Conservation (phyloP, 768 basidiomycete genomes). For the Psilocybe cyanescens region DNA sequence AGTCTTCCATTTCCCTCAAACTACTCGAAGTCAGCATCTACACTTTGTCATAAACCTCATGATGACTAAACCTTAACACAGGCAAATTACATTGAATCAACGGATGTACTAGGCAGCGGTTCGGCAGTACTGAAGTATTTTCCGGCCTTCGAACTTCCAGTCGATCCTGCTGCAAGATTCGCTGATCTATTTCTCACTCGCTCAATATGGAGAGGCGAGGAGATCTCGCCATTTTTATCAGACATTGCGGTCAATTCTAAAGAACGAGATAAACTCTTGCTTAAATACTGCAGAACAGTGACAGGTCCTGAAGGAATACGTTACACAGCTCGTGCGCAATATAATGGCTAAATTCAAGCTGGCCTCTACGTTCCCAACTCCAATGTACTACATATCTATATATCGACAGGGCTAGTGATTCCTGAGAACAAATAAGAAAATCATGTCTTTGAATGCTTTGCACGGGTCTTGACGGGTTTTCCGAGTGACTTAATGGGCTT, state of each 20-base stretch:
- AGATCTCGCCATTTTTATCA: constrained; percentile 79
- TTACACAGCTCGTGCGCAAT: constrained; percentile 75
- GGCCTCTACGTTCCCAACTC: not conserved
- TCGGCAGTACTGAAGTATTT: constrained; percentile 65
- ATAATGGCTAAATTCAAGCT: constrained; percentile 41
- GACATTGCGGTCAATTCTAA: constrained; percentile 86
- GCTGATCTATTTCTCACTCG: constrained; percentile 86
- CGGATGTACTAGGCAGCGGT: constrained; percentile 38
- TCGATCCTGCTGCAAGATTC: constrained; percentile 82
- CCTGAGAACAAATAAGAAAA: not conserved
- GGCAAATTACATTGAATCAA: constrained; percentile 72
- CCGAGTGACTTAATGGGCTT: constrained; percentile 43
- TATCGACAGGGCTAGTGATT: not conserved
- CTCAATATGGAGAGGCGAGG: constrained; percentile 74
- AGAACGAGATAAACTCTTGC: constrained; percentile 84
- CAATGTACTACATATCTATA: not conserved
- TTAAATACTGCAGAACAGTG: constrained; percentile 83
- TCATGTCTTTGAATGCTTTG: constrained; percentile 32
- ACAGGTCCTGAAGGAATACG: constrained; percentile 69
- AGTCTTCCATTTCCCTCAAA: constrained; percentile 57
- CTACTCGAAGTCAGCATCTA: constrained; percentile 65
- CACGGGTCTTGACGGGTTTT: constrained; percentile 43
- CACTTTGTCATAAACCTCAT: not conserved
- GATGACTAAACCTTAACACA: constrained; percentile 29
- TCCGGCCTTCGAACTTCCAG: constrained; percentile 72